Evolutionary conservation across 2,329 filamentous ascomycete genomes (phyloP).

Genomic region (Colletotrichum plurivorum): DNA sequence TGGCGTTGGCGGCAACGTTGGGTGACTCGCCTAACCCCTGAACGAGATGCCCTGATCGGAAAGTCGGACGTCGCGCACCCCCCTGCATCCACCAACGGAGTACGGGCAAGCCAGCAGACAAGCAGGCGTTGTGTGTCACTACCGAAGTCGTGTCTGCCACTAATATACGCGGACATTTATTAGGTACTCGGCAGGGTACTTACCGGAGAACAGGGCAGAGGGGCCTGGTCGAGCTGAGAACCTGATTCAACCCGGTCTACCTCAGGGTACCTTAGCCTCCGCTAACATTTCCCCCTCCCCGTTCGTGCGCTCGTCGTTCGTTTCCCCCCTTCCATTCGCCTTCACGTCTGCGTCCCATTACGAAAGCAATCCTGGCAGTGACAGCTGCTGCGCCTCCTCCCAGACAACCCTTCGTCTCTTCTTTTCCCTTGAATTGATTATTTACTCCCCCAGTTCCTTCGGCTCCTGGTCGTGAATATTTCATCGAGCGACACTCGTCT

Average conservation of each 20-base stretch:
- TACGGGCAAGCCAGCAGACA: background rate
- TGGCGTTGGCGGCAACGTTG: too few species aligned
- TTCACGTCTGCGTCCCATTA: constrained; percentile 2
- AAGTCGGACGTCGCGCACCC: background rate
- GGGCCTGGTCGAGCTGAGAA: constrained; percentile 11
- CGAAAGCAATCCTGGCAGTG: constrained; percentile 31
- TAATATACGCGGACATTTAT: background rate
- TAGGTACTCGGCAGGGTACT: constrained; percentile 3
- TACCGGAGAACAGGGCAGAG: background rate
- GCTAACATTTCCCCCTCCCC: background rate
- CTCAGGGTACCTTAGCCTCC: too few species aligned
- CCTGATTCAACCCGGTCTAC: constrained; percentile 9
- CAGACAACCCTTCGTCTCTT: constrained; percentile 19
- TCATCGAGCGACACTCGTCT: background rate
- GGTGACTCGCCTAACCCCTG: too few species aligned
- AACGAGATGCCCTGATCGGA: too few species aligned
- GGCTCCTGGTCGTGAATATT: constrained; percentile 2
- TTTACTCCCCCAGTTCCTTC: background rate
- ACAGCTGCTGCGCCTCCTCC: constrained; percentile 36
- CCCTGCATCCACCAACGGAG: constrained; percentile 31
- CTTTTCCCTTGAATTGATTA: background rate
- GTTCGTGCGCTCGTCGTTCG: background rate
- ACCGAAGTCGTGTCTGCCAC: constrained; percentile 10
- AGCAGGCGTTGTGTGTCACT: constrained; percentile 13
- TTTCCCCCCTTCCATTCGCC: constrained; percentile 4